phyloP scores from a whole-genome alignment of 2,329 filamentous ascomycete species.

The Hypoxylon sp. region DNA sequence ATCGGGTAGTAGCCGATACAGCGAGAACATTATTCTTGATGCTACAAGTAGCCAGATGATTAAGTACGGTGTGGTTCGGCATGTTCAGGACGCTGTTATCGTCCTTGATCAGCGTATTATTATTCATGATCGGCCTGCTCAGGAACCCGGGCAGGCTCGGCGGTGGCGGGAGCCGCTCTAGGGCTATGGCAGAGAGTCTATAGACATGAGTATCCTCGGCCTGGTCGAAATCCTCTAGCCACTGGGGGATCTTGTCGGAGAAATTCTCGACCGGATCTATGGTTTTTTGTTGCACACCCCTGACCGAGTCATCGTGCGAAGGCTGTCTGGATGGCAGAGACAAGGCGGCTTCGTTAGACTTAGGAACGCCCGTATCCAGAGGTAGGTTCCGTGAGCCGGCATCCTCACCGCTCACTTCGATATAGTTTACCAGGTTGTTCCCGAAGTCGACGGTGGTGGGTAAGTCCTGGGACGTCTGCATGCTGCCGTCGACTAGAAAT shows the following conservation, averaged over 20 bases:
- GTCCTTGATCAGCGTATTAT: constrained; percentile 90
- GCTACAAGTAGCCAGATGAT: constrained; percentile 95
- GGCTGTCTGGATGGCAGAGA: constrained; percentile 45
- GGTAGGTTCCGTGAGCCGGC: constrained; percentile 40
- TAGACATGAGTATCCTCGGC: constrained; percentile 80
- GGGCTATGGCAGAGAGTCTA: constrained; percentile 75
- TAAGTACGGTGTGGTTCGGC: constrained; percentile 96
- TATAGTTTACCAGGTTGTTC: constrained; percentile 97
- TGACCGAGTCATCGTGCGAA: constrained; percentile 53
- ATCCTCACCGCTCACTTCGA: constrained; percentile 78
- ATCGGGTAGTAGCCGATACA: constrained; percentile 95
- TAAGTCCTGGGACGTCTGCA: constrained; percentile 85
- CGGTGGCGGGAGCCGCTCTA: constrained; percentile 81
- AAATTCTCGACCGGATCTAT: constrained; percentile 68
- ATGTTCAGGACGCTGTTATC: constrained; percentile 97
- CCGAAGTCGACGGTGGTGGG: constrained; percentile 97
- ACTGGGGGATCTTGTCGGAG: constrained; percentile 78
- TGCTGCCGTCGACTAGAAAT: constrained; percentile 93
- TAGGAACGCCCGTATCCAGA: constrained; percentile 43
- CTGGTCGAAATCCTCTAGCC: constrained; percentile 86
- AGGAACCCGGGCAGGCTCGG: constrained; percentile 89
- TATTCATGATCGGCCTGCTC: constrained; percentile 93
- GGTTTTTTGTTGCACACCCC: constrained; percentile 61
- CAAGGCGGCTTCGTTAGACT: constrained; percentile 42
- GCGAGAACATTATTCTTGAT: constrained; percentile 97